Evolutionary conservation across 2,329 filamentous ascomycete genomes (phyloP), one percentile per base, ranked within the genome.

Genomic region (Penicillium oxalicum): DNA sequence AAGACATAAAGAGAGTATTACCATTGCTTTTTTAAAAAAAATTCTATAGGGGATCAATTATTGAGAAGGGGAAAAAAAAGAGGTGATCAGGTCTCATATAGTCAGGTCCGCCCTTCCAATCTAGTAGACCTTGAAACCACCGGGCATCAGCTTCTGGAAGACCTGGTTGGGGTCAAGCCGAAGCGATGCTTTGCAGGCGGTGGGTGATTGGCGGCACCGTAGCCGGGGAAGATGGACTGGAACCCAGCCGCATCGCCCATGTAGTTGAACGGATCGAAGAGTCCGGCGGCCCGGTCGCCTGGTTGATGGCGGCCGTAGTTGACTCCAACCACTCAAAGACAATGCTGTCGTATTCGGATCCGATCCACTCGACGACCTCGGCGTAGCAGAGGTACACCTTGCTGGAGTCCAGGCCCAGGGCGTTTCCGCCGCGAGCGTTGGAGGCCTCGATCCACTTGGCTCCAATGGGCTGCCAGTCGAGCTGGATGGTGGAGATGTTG

Each of bases 401-500:
- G 11, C 68, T 58, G 0, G 58, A 37, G 39, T 64, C 56, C 5
- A 63, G 53, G 4, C 61, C 61, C 5, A 63, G 55, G 2, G 61
- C 57, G 36, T 63, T 64, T 6, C 61, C 61, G 40, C 61, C 61
- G 32, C 52, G 50, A 24, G 48, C 41, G 24, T 55, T 55, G 0
- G 61, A 60, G 18, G 61, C 61, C 36, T 57, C 42, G 26, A 72
- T 65, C 67, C 68, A 73, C 47, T 65, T 61, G 36, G 64, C 48
- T 4, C 65, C 60, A 7, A 63, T 67, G 9, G 70, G 68, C 24
- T 71, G 61, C 46, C 68, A 60, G 47, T 68, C 64, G 9, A 75
- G 57, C 29, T 74, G 60, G 41, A 74, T 64, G 52, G 71, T 72
- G 36, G 69, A 70, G 46, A 73, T 69, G 43, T 62, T 66, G 32